Evolutionary conservation across 2,329 filamentous ascomycete species (phyloP).

Genomic region (Alternaria atra): DNA sequence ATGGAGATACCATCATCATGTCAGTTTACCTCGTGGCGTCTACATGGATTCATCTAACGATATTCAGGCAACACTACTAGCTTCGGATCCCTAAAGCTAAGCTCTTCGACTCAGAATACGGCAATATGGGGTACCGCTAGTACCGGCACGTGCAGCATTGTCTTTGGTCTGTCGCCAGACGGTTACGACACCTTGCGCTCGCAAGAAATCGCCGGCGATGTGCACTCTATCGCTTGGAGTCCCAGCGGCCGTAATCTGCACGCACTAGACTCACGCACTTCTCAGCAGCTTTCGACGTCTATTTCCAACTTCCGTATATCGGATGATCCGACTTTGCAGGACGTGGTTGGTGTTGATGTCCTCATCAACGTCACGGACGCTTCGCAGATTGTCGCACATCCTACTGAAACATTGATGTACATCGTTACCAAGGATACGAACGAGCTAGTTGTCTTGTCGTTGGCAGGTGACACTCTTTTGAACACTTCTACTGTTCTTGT

Average conservation of each 20-base stretch:
- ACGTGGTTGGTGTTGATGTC: slow-evolving; percentile 22
- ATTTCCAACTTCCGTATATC: slow-evolving; percentile 35
- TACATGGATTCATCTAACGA: neutral
- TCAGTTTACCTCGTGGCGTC: slow-evolving; percentile 8
- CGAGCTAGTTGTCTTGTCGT: slow-evolving; percentile 27
- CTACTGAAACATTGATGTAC: slow-evolving; percentile 24
- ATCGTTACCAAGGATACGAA: slow-evolving; percentile 32
- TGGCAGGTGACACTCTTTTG: slow-evolving; percentile 3
- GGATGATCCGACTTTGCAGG: neutral
- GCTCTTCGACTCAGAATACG: slow-evolving; percentile 17
- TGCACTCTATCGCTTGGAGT: slow-evolving; percentile 33
- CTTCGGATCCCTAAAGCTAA: slow-evolving; percentile 25
- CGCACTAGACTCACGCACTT: slow-evolving; percentile 30
- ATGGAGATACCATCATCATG: slow-evolving; percentile 32
- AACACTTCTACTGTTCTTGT: neutral
- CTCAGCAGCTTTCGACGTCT: slow-evolving; percentile 17
- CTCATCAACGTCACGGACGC: slow-evolving; percentile 29
- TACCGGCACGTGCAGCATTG: slow-evolving; percentile 31
- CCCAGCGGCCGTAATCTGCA: slow-evolving; percentile 31
- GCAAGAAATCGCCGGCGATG: slow-evolving; percentile 29
- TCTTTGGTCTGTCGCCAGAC: slow-evolving; percentile 27
- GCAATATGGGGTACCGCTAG: slow-evolving; percentile 34
- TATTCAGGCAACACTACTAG: slow-evolving; percentile 30
- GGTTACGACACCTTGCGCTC: slow-evolving; percentile 28
- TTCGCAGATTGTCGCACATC: slow-evolving; percentile 33